These are phyloP conservation scores for Penicillium sp. DNA, from an alignment of 2,329 filamentous ascomycete species.

Conservation along the genomic window DNA sequence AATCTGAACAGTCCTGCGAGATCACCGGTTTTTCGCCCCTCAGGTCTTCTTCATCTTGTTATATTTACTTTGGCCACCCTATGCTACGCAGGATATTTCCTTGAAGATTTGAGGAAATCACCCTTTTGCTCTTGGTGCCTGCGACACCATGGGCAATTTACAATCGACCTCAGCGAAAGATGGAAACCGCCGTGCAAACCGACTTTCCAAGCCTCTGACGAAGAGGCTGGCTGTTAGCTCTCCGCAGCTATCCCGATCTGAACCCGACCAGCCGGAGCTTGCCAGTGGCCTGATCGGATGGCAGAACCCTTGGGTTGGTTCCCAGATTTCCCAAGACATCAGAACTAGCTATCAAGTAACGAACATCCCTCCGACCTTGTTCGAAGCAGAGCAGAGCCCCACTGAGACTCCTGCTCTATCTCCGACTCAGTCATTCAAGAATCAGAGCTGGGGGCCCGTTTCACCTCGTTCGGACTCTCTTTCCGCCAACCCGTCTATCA, in stretches of 20 bases:
- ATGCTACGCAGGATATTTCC: conserved; percentile 4
- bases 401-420: neutral
- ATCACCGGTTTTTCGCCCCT: neutral
- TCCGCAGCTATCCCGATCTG: conserved; percentile 7
- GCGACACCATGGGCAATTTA: conserved; percentile 35
- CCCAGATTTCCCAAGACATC: conserved; percentile 19
- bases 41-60: conserved; percentile 2
- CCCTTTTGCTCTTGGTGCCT: conserved; percentile 8
- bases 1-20: conserved; percentile 9
- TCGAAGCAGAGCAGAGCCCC: conserved; percentile 10
- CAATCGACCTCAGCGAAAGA: conserved; percentile 32
- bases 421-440: neutral
- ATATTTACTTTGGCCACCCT: conserved; percentile 11
- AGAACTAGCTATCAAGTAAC: conserved; percentile 8
- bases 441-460: conserved; percentile 1
- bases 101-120: conserved; percentile 9
- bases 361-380: conserved; percentile 17
- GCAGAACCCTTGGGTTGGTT: conserved; percentile 36
- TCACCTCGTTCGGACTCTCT: conserved; percentile 12
- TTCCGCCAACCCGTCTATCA: conserved; percentile 17
- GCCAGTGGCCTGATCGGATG: conserved; percentile 23
- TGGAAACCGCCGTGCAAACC: conserved; percentile 33
- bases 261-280: conserved; percentile 9
- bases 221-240: conserved; percentile 20
- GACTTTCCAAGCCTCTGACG: conserved; percentile 37